Evolutionary conservation across 345 rosid genomes (phyloP).

Genomic region (Pistacia integerrima): DNA sequence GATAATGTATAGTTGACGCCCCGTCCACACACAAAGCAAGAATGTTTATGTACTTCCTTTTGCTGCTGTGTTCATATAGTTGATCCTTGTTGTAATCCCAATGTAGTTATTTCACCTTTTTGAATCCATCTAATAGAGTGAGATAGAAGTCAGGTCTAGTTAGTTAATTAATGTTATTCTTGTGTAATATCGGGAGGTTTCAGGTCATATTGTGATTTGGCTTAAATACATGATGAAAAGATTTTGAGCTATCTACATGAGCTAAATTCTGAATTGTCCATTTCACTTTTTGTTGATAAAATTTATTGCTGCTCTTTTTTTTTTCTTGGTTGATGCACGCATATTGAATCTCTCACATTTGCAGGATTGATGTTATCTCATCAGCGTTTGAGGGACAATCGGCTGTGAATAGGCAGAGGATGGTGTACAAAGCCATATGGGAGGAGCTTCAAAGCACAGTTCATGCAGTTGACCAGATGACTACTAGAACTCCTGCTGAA

Average conservation of each 20-base stretch:
- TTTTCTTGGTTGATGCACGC: not conserved
- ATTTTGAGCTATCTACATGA: not conserved
- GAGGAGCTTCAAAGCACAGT: slow-evolving; percentile 96
- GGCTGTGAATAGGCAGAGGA: slow-evolving; percentile 90
- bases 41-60: not conserved
- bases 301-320: not conserved
- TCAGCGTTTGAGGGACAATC: slow-evolving; percentile 85
- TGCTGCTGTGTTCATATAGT: not conserved
- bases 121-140: not conserved
- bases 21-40: not conserved
- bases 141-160: not conserved
- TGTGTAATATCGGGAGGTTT: too few species aligned
- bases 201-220: too few species aligned
- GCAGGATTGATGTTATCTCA: slow-evolving; percentile 85
- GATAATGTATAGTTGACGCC: not conserved
- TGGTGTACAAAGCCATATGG: slow-evolving; percentile 98
- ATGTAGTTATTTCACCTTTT: not conserved
- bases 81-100: not conserved
- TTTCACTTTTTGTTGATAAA: not conserved
- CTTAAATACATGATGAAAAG: not conserved
- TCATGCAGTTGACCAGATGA: slow-evolving; percentile 97
- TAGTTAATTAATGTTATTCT: not conserved
- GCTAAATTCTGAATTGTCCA: not conserved
- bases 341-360: slow-evolving; percentile 10
- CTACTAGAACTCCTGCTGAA: slow-evolving; percentile 81